Evolutionary conservation across 2,329 filamentous ascomycete species (phyloP).

Genomic region (Claviceps spartinae): DNA sequence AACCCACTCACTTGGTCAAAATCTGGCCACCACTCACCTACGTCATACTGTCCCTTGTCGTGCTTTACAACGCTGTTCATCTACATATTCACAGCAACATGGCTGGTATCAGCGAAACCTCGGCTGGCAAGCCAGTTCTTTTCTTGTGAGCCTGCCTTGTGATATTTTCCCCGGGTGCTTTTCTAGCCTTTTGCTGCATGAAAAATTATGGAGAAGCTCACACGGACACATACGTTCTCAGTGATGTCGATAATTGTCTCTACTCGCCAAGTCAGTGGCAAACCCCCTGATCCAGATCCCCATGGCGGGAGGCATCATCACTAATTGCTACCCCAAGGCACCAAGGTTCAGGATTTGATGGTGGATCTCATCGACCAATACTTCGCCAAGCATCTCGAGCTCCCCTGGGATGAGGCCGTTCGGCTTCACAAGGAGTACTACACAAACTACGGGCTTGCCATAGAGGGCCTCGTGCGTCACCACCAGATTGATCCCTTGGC

Average conservation of each 20-base stretch:
- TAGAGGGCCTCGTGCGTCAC: constrained; percentile 84
- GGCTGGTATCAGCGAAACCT: constrained; percentile 21
- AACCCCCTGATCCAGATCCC: not conserved
- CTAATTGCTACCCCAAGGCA: constrained; percentile 30
- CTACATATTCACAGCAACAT: constrained; percentile 5
- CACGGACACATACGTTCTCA: constrained; percentile 27
- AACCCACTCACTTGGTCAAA: not conserved
- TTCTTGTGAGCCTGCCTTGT: constrained; percentile 24
- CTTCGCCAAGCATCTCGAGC: constrained; percentile 54
- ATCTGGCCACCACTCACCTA: not conserved
- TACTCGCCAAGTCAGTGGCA: constrained; percentile 63
- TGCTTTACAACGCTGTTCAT: too few relatives aligned
- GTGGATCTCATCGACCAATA: constrained; percentile 59
- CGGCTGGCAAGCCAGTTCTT: constrained; percentile 24
- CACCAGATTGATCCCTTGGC: constrained; percentile 92
- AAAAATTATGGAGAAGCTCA: not conserved
- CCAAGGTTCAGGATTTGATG: constrained; percentile 82
- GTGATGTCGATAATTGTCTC: constrained; percentile 97
- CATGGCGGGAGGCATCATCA: not conserved
- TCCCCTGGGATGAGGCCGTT: constrained; percentile 66
- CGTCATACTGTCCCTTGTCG: too few relatives aligned
- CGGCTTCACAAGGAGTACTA: constrained; percentile 87
- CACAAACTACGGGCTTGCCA: constrained; percentile 88
- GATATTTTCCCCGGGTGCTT: not conserved
- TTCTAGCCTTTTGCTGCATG: too few relatives aligned